These are phyloP conservation scores for Lodderomyces jiufengensis DNA, from an alignment of 1,139 yeast genomes.

Conservation along the genomic window DNA sequence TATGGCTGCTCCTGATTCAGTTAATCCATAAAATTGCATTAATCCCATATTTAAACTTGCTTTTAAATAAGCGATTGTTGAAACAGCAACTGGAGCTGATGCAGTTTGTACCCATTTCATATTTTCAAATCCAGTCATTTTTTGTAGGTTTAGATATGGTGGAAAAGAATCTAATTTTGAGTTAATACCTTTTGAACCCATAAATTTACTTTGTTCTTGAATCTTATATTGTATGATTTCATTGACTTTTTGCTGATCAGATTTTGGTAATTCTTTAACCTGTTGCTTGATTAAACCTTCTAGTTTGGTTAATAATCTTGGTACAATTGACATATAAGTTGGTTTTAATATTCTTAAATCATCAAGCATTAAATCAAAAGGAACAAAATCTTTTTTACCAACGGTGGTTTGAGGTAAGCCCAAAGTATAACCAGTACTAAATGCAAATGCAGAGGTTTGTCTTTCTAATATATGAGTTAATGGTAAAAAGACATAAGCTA, in stretches of 20 bases:
- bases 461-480: constrained; percentile 38
- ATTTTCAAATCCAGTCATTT: constrained; percentile 29
- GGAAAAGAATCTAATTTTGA: constrained; percentile 20
- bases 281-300: constrained; percentile 39
- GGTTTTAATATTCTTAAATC: constrained; percentile 31
- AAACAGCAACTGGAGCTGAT: constrained; percentile 34
- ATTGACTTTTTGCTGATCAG: constrained; percentile 16
- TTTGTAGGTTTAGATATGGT: constrained; percentile 24
- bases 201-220: constrained; percentile 21
- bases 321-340: constrained; percentile 32
- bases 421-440: constrained; percentile 33
- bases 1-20: constrained; percentile 37
- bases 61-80: constrained; percentile 30
- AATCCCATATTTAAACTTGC: constrained; percentile 33
- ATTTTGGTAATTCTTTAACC: constrained; percentile 19
- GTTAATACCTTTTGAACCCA: constrained; percentile 25
- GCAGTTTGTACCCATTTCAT: constrained; percentile 28
- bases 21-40: constrained; percentile 36
- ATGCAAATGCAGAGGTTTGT: constrained; percentile 29
- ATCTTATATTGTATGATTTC: constrained; percentile 24
- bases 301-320: constrained; percentile 29
- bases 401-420: constrained; percentile 38
- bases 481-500: constrained; percentile 28
- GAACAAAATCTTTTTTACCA: constrained; percentile 13
- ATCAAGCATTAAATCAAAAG: constrained; percentile 20